Percentiles rank a stretch among this genome's conserved stretches.
Evolutionary conservation across 148 eudicot species (phyloP).

Genomic region (Fagopyrum tataricum): DNA sequence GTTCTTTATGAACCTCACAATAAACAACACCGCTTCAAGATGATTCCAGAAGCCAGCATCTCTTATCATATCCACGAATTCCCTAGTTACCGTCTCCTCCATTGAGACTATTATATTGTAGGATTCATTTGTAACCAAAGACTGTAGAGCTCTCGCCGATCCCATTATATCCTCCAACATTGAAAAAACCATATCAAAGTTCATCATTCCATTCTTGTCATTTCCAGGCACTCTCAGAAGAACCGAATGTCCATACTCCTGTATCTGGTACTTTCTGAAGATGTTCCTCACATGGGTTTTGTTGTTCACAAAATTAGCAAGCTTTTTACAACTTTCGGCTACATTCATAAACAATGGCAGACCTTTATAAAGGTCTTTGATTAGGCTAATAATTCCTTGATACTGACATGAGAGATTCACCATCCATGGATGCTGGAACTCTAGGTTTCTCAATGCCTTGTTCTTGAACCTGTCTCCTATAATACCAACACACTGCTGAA

Average conservation of each 20-base stretch:
- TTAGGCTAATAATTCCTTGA: conserved; percentile 57
- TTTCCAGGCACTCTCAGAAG: conserved; percentile 39
- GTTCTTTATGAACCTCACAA: conserved; percentile 54
- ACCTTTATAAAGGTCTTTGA: conserved; percentile 71
- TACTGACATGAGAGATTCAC: conserved; percentile 77
- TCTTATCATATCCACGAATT: conserved; percentile 71
- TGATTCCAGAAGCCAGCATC: conserved; percentile 86
- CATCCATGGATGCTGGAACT: conserved; percentile 87
- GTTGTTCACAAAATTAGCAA: conserved; percentile 59
- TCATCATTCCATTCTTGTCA: conserved; percentile 19
- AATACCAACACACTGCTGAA: conserved; percentile 75
- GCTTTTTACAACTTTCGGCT: conserved; percentile 54
- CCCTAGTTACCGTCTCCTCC: conserved; percentile 67
- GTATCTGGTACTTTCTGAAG: conserved; percentile 61
- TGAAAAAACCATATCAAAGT: conserved; percentile 35
- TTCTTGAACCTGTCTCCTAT: conserved; percentile 76
- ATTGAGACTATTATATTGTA: conserved; percentile 50
- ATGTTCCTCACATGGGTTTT: conserved; percentile 46
- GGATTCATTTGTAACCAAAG: conserved; percentile 56
- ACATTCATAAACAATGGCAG: conserved; percentile 73
- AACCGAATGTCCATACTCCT: conserved; percentile 55
- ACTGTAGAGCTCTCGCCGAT: conserved; percentile 58
- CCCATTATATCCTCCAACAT: conserved; percentile 67
- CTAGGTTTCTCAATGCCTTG: conserved; percentile 66
- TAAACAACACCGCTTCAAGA: conserved; percentile 59